Evolutionary conservation across 2,329 filamentous ascomycete genomes (phyloP), one percentile per base, ranked within the genome.

Genomic region (Zelopaecilomyces penicillatus): DNA sequence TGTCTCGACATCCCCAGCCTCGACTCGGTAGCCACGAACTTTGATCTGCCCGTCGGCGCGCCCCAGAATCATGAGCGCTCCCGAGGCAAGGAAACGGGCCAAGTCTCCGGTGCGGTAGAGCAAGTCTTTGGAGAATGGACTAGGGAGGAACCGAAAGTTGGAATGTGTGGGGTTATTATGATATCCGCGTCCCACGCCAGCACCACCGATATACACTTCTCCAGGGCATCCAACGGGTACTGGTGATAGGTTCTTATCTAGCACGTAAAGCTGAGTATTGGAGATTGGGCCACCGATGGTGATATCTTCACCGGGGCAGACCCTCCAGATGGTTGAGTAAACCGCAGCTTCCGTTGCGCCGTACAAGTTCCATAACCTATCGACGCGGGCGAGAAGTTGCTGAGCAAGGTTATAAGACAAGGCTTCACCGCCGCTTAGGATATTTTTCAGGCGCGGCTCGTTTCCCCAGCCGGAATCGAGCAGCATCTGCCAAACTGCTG

Each of bases 151-250:
- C 19, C 34, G 19, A 26, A 37, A 38, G n/a, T 37, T 5, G 3
- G 50, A 53, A 2, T 48, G 30, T 4, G 52, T 46, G 1, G 55
- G 50, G 5, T 46, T 39, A 32, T 60, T 53, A 5, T 71, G 49
- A 47, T 74, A 74, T 1, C 68, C 67, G 1, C 41, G 39, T 4
- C 57, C 50, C 5, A 73, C 61, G 29, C 70, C 66, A 1, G 65
- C 55, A 5, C 70, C 70, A 3, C 49, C 48, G 19, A 50, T 47
- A 26, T 37, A 26, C 8, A 54, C 39, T 29, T 54, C 44, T n/a
- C 52, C 52, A 4, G 45, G 39, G 6, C 43, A 34, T 11, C 50
- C 50, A n/a, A 37, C 33, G 3, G 54, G 54, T 7, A 52, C 38
- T 2, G 52, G 46, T 5, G 39, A 33, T 7, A 55, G 46, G 2